Percentiles rank a stretch among this genome's conserved stretches.
Evolutionary conservation across 495 filamentous ascomycete genomes (phyloP).

Genomic region (Halenospora varia): DNA sequence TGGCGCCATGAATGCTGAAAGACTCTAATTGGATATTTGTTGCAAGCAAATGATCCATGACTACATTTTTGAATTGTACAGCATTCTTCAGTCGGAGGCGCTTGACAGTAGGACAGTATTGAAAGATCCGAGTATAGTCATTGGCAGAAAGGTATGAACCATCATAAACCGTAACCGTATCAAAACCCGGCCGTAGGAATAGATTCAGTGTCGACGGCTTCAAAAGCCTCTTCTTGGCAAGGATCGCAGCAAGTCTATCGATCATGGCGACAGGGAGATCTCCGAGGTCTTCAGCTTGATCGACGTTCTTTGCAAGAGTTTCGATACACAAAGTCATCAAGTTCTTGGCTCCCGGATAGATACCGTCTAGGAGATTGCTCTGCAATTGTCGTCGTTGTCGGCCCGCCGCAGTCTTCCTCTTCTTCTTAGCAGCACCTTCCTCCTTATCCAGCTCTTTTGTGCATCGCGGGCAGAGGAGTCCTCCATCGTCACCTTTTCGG

Average conservation of each 20-base stretch:
- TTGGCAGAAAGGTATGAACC: slow-evolving; percentile 67
- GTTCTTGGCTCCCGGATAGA: slow-evolving; percentile 65
- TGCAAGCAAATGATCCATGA: slow-evolving; percentile 74
- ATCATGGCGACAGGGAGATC: slow-evolving; percentile 66
- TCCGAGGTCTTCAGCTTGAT: slow-evolving; percentile 78
- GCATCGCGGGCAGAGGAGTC: slow-evolving; percentile 79
- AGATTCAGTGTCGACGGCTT: slow-evolving; percentile 66
- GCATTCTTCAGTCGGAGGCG: slow-evolving; percentile 70
- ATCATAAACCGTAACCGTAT: slow-evolving; percentile 74
- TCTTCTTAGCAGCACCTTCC: slow-evolving; percentile 60
- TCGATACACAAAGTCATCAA: slow-evolving; percentile 77
- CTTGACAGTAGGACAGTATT: slow-evolving; percentile 62
- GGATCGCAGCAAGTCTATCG: slow-evolving; percentile 71
- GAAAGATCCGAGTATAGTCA: slow-evolving; percentile 77
- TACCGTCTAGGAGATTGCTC: slow-evolving; percentile 75
- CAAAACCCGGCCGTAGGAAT: slow-evolving; percentile 66
- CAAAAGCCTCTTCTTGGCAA: slow-evolving; percentile 74
- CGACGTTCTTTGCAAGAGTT: slow-evolving; percentile 77
- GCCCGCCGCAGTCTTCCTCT: slow-evolving; percentile 37
- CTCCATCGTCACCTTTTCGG: slow-evolving; percentile 74
- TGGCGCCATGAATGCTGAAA: slow-evolving; percentile 70
- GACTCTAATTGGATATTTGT: slow-evolving; percentile 57
- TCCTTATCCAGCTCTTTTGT: slow-evolving; percentile 70
- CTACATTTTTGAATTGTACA: slow-evolving; percentile 81
- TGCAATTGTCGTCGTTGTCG: slow-evolving; percentile 64